phyloP scores from a whole-genome alignment of 2,329 filamentous ascomycete genomes.

The Cryphonectria parasitica region DNA sequence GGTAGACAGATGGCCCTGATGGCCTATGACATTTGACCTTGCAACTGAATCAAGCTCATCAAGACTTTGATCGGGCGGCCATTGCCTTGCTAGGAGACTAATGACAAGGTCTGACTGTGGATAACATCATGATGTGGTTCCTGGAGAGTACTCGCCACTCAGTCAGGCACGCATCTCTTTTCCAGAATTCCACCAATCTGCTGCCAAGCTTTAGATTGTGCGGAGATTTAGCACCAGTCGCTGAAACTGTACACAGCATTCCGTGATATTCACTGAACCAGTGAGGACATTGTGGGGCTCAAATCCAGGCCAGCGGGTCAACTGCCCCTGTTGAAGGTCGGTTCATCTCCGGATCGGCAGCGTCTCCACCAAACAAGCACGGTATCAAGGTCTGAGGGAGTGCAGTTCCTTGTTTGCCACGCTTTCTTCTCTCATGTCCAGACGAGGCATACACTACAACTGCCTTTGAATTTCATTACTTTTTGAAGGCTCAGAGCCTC shows the following conservation, averaged over 20 bases:
- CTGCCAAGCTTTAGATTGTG: background rate
- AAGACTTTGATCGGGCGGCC: background rate
- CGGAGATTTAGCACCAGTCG: background rate
- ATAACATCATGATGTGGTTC: background rate
- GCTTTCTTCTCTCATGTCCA: background rate
- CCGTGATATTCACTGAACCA: background rate
- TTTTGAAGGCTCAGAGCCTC: background rate
- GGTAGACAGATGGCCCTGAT: background rate
- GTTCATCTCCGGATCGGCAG: slow-evolving; percentile 5
- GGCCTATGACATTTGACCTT: background rate
- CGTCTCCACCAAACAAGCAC: slow-evolving; percentile 2
- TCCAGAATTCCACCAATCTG: background rate
- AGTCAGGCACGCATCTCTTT: background rate
- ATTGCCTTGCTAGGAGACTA: background rate
- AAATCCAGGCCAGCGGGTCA: background rate
- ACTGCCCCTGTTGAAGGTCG: background rate
- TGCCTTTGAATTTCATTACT: background rate
- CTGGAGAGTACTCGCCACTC: background rate
- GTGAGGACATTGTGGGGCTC: background rate
- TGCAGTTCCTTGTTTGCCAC: background rate
- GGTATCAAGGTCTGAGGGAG: background rate
- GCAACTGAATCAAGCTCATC: background rate
- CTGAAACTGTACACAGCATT: background rate
- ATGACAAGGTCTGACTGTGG: background rate
- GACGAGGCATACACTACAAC: background rate